These are phyloP conservation scores for Trapa bicornis DNA, from an alignment of 345 rosid species.

Conservation along the genomic window DNA sequence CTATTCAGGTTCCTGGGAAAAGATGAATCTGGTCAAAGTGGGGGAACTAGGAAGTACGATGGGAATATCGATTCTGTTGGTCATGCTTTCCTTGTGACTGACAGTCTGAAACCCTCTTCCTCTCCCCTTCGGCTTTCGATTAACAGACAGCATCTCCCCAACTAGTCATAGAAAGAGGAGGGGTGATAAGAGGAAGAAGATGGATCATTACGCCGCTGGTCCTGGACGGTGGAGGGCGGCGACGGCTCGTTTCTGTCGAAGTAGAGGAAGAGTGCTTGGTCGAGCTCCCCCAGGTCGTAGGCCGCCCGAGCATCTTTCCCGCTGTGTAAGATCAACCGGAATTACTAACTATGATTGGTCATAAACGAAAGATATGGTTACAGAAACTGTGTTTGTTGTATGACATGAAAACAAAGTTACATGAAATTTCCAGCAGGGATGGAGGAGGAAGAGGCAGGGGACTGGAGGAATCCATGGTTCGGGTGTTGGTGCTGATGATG, in stretches of 20 bases:
- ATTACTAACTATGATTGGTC: too few relatives aligned
- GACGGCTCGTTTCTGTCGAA: constrained; percentile 74
- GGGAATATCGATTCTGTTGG: constrained; percentile 23
- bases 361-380: too few relatives aligned
- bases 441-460: constrained; percentile 35
- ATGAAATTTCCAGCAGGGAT: constrained; percentile 43
- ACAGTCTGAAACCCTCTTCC: neutral
- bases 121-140: neutral
- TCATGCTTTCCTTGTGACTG: constrained; percentile 49
- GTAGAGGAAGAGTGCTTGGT: constrained; percentile 89
- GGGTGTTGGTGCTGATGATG: constrained; percentile 19
- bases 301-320: constrained; percentile 29
- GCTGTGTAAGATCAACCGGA: constrained; percentile 11
- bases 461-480: constrained; percentile 20
- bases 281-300: constrained; percentile 83
- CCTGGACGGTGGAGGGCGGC: constrained; percentile 20
- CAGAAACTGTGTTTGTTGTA: neutral
- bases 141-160: neutral
- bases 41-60: constrained; percentile 39
- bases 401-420: constrained; percentile 23
- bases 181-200: constrained; percentile 4
- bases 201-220: constrained; percentile 54
- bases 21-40: constrained; percentile 36
- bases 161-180: neutral
- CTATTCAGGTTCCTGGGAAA: constrained; percentile 15